phyloP scores from a whole-genome alignment of 2,329 filamentous ascomycete genomes.

The Claviceps citrina region DNA sequence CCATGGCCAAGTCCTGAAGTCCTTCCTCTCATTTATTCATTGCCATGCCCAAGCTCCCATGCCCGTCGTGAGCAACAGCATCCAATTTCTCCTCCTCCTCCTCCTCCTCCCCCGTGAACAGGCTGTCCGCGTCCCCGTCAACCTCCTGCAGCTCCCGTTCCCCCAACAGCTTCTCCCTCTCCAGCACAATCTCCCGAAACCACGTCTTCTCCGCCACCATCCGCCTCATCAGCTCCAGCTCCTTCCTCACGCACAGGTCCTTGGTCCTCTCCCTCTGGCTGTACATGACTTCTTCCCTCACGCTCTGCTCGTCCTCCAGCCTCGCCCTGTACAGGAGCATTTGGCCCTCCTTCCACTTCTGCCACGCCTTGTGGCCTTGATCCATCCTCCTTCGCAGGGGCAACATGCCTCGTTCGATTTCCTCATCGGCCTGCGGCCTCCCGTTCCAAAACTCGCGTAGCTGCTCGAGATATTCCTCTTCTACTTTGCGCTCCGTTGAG shows the following conservation, averaged over 20 bases:
- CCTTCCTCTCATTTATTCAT: too few relatives aligned
- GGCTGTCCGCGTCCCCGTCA: constrained; percentile 23
- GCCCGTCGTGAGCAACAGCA: too few relatives aligned
- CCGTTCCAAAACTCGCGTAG: constrained; percentile 25
- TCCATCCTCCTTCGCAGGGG: constrained; percentile 27
- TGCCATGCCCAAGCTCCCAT: background rate
- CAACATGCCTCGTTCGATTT: constrained; percentile 19
- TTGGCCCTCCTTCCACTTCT: constrained; percentile 25
- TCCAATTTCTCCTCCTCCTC: too few relatives aligned
- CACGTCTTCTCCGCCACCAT: constrained; percentile 31
- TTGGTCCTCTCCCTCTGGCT: constrained; percentile 19
- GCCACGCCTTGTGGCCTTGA: constrained; percentile 23
- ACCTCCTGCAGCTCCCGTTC: constrained; percentile 28
- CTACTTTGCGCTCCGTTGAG: constrained; percentile 25
- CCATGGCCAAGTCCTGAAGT: too few relatives aligned
- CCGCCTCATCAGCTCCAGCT: constrained; percentile 17
- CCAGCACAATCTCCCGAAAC: constrained; percentile 28
- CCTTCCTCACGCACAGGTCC: constrained; percentile 15
- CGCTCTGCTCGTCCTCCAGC: constrained; percentile 24
- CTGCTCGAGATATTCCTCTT: constrained; percentile 27
- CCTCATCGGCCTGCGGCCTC: constrained; percentile 18
- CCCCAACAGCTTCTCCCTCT: constrained; percentile 27
- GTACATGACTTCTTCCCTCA: constrained; percentile 28
- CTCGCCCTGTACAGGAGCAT: constrained; percentile 20
- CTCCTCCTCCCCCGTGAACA: constrained; percentile 14